Evolutionary conservation across 2,329 filamentous ascomycete species (phyloP).

Genomic region (Cercospora sojina): DNA sequence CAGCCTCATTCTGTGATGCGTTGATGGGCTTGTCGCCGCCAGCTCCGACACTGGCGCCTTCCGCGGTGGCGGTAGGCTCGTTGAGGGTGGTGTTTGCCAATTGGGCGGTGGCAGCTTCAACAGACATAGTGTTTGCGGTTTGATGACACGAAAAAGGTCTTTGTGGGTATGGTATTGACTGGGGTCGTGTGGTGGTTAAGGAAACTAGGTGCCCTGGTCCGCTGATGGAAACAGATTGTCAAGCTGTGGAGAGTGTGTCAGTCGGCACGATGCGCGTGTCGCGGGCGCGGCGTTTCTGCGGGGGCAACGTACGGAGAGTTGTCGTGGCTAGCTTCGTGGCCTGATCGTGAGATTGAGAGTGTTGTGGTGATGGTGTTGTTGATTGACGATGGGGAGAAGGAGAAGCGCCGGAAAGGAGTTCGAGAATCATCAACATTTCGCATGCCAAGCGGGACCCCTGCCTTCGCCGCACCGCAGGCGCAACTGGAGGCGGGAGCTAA

Average conservation of each 20-base stretch:
- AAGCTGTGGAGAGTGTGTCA: constrained; percentile 39
- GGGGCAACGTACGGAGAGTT: constrained; percentile 41
- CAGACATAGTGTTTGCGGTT: constrained; percentile 77
- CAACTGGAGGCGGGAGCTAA: constrained; percentile 8
- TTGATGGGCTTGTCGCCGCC: constrained; percentile 65
- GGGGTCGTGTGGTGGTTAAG: constrained; percentile 42
- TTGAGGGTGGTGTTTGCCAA: constrained; percentile 65
- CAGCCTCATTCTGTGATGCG: constrained; percentile 79
- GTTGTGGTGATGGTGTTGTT: constrained; percentile 24
- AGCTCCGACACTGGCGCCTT: constrained; percentile 53
- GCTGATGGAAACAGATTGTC: constrained; percentile 51
- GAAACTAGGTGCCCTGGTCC: constrained; percentile 36
- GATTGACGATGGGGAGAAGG: constrained; percentile 29
- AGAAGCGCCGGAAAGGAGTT: constrained; percentile 25
- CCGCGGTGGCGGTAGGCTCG: constrained; percentile 55
- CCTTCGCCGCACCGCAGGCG: constrained; percentile 4
- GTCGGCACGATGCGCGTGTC: constrained; percentile 11
- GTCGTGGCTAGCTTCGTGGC: constrained; percentile 52
- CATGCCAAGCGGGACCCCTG: constrained; percentile 5
- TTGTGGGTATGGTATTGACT: constrained; percentile 25
- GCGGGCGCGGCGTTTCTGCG: constrained; percentile 4
- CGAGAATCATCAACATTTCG: constrained; percentile 11
- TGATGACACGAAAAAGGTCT: constrained; percentile 53
- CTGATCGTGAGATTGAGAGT: constrained; percentile 31
- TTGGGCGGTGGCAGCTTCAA: constrained; percentile 74